Conservation (phyloP, 768 basidiomycete genomes). For the Calocybe cyanea region DNA sequence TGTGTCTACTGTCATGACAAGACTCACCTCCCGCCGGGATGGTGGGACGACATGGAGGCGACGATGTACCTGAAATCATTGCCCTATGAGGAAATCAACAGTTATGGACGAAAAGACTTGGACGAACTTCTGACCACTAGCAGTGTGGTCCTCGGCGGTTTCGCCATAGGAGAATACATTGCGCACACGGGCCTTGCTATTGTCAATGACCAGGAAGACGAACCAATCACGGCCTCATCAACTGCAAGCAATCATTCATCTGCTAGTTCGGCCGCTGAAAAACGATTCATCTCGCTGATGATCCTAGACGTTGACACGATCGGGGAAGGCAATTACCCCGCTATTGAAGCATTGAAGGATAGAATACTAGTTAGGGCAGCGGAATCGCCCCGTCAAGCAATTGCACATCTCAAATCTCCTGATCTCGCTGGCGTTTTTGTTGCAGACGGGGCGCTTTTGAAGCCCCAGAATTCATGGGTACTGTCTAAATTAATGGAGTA, state of each 20-base stretch:
- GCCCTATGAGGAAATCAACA: too few relatives aligned
- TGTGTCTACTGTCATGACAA: constrained; percentile 51
- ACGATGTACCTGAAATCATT: too few relatives aligned
- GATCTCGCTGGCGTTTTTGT: constrained; percentile 30
- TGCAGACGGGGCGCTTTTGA: constrained; percentile 30
- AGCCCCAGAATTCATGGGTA: constrained; percentile 17
- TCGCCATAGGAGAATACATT: too few relatives aligned
- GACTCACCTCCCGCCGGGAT: constrained; percentile 41
- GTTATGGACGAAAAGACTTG: constrained; percentile 20
- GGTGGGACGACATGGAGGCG: constrained; percentile 40
- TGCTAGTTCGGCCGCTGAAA: too few relatives aligned
- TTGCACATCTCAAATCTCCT: constrained; percentile 21
- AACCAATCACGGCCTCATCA: too few relatives aligned
- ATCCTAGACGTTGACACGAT: constrained; percentile 26
- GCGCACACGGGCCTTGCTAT: too few relatives aligned
- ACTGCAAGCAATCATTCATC: too few relatives aligned
- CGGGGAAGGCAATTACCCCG: constrained; percentile 21
- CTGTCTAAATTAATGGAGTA: constrained; percentile 32
- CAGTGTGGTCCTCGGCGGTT: too few relatives aligned
- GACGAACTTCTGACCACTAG: constrained; percentile 20
- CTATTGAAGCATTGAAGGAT: constrained; percentile 21
- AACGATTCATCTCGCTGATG: constrained; percentile 30
- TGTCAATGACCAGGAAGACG: too few relatives aligned
- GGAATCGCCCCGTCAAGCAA: constrained; percentile 13
- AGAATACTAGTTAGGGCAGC: constrained; percentile 21